Conservation (phyloP, 306 rosid genomes). For the Gastrolobium bilobum region DNA sequence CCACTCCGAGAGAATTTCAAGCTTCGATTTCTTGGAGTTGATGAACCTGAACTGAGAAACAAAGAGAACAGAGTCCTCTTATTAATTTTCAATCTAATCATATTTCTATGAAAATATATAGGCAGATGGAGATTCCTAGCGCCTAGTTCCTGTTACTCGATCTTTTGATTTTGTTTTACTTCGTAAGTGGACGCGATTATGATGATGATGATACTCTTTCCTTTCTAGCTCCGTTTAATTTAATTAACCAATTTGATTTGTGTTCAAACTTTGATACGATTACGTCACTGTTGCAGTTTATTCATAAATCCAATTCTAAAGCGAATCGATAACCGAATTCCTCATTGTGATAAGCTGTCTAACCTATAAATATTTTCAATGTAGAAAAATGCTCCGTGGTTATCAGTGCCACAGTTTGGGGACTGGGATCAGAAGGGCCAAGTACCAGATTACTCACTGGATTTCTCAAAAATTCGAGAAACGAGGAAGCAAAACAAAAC, state of each 20-base stretch:
- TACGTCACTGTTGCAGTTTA: conserved; percentile 7
- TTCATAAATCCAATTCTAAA: neutral
- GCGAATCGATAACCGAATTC: neutral
- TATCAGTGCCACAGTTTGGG: conserved; percentile 97
- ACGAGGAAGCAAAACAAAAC: conserved; percentile 95
- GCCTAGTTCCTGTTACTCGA: neutral
- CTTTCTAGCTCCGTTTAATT: neutral
- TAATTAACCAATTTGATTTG: neutral
- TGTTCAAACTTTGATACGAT: conserved; percentile 28
- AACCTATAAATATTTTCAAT: conserved; percentile 15
- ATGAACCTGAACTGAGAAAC: neutral
- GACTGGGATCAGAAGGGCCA: conserved; percentile 98
- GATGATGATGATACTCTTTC: conserved; percentile 1
- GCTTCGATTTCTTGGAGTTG: conserved; percentile 5
- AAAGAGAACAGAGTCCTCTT: neutral
- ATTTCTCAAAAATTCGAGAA: conserved; percentile 96
- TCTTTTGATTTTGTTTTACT: neutral
- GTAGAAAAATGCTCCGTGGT: conserved; percentile 92
- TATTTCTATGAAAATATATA: neutral
- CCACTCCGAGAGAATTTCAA: neutral
- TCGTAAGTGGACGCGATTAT: neutral
- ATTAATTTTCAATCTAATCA: neutral
- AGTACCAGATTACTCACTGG: conserved; percentile 92
- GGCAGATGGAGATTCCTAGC: neutral
- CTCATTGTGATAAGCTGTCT: conserved; percentile 6